These are phyloP conservation scores for Datura wrightii DNA, from an alignment of 257 asterid genomes.

Conservation along the genomic window DNA sequence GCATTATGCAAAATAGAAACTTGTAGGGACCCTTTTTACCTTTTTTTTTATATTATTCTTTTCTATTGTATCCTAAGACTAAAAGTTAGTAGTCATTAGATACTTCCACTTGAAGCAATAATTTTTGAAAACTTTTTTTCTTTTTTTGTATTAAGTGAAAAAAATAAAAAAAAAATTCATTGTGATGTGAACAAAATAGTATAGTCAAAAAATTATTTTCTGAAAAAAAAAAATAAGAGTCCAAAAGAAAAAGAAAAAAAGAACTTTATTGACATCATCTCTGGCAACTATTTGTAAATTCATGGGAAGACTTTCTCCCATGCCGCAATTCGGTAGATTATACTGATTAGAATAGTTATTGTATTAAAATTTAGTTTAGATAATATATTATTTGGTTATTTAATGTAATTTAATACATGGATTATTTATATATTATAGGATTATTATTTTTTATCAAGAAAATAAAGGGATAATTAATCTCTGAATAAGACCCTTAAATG, in stretches of 20 bases:
- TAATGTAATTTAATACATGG: too few relatives aligned
- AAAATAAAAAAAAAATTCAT: not conserved
- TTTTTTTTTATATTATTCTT: not conserved
- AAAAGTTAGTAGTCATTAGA: not conserved
- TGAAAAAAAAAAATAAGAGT: not conserved
- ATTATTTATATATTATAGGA: too few relatives aligned
- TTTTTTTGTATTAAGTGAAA: not conserved
- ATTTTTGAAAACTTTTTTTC: not conserved
- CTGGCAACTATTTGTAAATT: not conserved
- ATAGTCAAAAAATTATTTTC: not conserved
- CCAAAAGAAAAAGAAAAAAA: not conserved
- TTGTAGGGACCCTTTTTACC: not conserved
- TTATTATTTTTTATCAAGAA: too few relatives aligned
- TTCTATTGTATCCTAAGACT: not conserved
- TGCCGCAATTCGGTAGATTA: not conserved
- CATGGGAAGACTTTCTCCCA: not conserved
- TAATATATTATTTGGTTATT: too few relatives aligned
- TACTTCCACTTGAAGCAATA: not conserved
- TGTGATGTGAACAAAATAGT: not conserved
- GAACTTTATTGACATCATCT: not conserved
- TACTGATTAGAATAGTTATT: too few relatives aligned
- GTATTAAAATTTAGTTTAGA: too few relatives aligned
- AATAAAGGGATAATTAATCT: too few relatives aligned
- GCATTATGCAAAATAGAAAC: not conserved
- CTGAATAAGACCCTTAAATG: too few relatives aligned